phyloP scores from a whole-genome alignment of 768 basidiomycete genomes.

The Pleurotus salmoneostramineus region DNA sequence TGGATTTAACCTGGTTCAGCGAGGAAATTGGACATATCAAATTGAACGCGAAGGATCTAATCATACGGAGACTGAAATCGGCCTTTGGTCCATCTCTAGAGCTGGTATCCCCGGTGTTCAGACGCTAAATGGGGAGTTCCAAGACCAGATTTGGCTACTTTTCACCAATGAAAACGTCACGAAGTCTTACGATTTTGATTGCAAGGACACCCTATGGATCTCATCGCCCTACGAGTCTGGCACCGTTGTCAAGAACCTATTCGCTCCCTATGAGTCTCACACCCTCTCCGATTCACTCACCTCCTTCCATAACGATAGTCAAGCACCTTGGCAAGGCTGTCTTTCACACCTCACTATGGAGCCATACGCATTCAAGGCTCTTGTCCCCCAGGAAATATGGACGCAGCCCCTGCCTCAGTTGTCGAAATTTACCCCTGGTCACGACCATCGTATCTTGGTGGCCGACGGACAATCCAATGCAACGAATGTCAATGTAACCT shows the following conservation, averaged over 20 bases:
- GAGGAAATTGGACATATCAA: slow-evolving; percentile 79
- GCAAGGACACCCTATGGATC: slow-evolving; percentile 62
- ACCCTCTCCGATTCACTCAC: slow-evolving; percentile 61
- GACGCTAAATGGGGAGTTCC: slow-evolving; percentile 52
- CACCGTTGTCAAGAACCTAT: slow-evolving; percentile 65
- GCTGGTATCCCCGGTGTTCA: slow-evolving; percentile 58
- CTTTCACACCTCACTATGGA: slow-evolving; percentile 60
- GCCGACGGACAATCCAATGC: slow-evolving; percentile 44
- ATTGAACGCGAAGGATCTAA: slow-evolving; percentile 87
- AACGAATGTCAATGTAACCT: slow-evolving; percentile 57
- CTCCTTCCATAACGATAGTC: slow-evolving; percentile 55
- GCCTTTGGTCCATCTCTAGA: slow-evolving; percentile 80
- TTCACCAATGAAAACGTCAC: slow-evolving; percentile 85
- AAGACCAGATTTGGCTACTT: slow-evolving; percentile 77
- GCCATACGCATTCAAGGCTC: slow-evolving; percentile 76
- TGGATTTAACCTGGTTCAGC: slow-evolving; percentile 79
- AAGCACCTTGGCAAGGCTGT: slow-evolving; percentile 74
- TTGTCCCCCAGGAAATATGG: slow-evolving; percentile 72
- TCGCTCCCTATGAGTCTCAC: slow-evolving; percentile 83
- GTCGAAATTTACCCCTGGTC: slow-evolving; percentile 81
- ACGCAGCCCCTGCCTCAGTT: slow-evolving; percentile 65
- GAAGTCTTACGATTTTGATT: slow-evolving; percentile 58
- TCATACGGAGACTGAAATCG: slow-evolving; percentile 75
- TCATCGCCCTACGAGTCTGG: slow-evolving; percentile 70
- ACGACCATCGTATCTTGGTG: slow-evolving; percentile 69